These are phyloP conservation scores for Aureobasidium pullulans DNA, from an alignment of 2,329 filamentous ascomycete genomes.

Conservation along the genomic window DNA sequence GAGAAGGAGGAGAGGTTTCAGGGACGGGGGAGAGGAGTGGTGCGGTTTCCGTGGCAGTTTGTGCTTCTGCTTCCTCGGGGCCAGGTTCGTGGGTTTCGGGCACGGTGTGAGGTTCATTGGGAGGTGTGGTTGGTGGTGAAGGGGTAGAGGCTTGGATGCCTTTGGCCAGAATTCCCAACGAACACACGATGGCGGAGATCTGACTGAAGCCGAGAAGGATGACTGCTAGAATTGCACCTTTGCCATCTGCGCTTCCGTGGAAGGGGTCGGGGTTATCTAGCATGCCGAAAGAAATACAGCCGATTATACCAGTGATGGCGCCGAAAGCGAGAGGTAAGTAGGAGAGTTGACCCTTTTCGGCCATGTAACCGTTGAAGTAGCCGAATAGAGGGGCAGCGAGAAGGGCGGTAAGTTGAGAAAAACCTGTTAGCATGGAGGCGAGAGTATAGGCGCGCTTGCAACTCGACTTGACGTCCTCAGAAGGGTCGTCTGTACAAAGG, in stretches of 20 bases:
- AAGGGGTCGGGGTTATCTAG: constrained; percentile 66
- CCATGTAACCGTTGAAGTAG: constrained; percentile 65
- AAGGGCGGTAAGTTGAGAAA: constrained; percentile 79
- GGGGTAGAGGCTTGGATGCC: constrained; percentile 47
- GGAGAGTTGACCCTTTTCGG: constrained; percentile 37
- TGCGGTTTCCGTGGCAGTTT: constrained; percentile 2
- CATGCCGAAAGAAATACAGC: constrained; percentile 70
- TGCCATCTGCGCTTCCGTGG: constrained; percentile 55
- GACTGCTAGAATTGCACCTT: constrained; percentile 58
- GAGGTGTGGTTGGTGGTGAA: not conserved
- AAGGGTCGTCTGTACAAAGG: constrained; percentile 55
- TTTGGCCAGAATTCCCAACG: constrained; percentile 75
- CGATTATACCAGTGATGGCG: constrained; percentile 65
- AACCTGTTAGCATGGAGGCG: constrained; percentile 77
- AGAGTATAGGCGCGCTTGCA: constrained; percentile 84
- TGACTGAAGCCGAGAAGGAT: constrained; percentile 82
- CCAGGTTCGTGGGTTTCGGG: not conserved
- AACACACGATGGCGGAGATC: constrained; percentile 94
- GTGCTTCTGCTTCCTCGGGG: not conserved
- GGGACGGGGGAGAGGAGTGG: constrained; percentile 5
- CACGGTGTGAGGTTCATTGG: not conserved
- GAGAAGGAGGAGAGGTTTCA: not conserved
- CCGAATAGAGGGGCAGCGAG: constrained; percentile 82
- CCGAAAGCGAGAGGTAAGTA: constrained; percentile 70
- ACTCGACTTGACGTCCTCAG: constrained; percentile 67